Base-by-base conservation (phyloP, 192 early-diverging fungal species). In the Podila minutissima region DNA sequence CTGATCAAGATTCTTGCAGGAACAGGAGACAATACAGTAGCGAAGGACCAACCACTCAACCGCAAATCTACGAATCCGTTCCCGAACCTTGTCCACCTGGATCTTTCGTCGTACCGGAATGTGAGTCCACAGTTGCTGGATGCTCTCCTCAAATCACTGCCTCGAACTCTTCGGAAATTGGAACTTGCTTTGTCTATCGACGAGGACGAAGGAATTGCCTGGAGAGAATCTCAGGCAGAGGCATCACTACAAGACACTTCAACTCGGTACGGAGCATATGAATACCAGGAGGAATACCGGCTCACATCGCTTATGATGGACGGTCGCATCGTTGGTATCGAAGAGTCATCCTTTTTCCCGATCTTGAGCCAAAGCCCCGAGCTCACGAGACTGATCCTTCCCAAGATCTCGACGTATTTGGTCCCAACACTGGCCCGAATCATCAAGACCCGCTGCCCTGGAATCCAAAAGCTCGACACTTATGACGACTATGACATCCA, bases 81-180 rank as follows among this genome's bases (percentile, higher is more conserved):
- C n/a, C 53, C 53, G 24, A 55, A 55, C 19, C 22, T 55, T 12
- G 53, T 55, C 24, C 53, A 55, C 17, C 11, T 55, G 22, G 53
- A 55, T 55, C 24, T 55, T 7, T 9, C 53, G 24, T 55, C n/a
- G n/a, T 26, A 55, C 53, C 53, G 24, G 6, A 26, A 55, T 55
- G 53, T 55, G 9, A 55, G n/a, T 55, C 53, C 53, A n/a, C 53
- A 55, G 53, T 22, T n/a, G n/a, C 53, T 55, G 53, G 53, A 55
- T 22, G n/a, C n/a, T 22, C 20, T 55, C 22, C 22, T 55, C 53
- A 55, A 9, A 55, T n/a, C 53, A 20, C 0, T 55, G 0, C 53
- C 53, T 55, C 53, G 53, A n/a, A 55, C 53, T 24, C 8, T 55
- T 10, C 19, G 53, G n/a, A 55, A 55, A 55, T 22, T 55, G n/a